These are phyloP conservation scores for Drechslerella coelobrocha DNA, from an alignment of 2,329 filamentous ascomycete species.

Conservation along the genomic window DNA sequence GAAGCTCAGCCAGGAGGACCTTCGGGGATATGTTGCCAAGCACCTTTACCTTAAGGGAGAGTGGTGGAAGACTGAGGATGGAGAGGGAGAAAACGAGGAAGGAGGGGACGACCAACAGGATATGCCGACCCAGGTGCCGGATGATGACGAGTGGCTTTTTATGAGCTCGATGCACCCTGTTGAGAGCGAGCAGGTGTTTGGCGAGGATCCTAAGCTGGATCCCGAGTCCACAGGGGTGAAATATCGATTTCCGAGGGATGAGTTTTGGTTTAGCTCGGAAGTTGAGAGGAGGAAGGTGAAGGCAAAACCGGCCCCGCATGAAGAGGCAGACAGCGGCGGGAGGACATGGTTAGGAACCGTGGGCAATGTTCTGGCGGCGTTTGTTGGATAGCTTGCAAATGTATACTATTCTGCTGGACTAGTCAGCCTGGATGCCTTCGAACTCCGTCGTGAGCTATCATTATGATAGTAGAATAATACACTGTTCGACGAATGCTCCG, in stretches of 20 bases:
- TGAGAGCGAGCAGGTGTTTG: slow-evolving; percentile 41
- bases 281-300: slow-evolving; percentile 13
- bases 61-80: slow-evolving; percentile 15
- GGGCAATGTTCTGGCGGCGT: slow-evolving; percentile 38
- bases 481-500: too few relatives aligned
- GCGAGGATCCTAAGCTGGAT: slow-evolving; percentile 38
- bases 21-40: slow-evolving; percentile 23
- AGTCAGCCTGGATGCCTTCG: background rate
- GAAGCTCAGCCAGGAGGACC: slow-evolving; percentile 17
- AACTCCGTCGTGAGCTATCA: too few relatives aligned
- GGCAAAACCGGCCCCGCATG: background rate
- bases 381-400: slow-evolving; percentile 34
- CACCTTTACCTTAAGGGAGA: slow-evolving; percentile 31
- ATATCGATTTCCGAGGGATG: slow-evolving; percentile 37
- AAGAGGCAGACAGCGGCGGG: background rate
- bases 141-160: slow-evolving; percentile 47
- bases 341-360: slow-evolving; percentile 40
- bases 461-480: too few relatives aligned
- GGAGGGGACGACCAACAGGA: slow-evolving; percentile 16
- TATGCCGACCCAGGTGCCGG: slow-evolving; percentile 10
- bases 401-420: background rate
- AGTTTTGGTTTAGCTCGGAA: slow-evolving; percentile 38
- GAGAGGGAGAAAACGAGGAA: background rate
- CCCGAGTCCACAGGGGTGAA: slow-evolving; percentile 26
- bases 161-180: slow-evolving; percentile 45